Base-by-base conservation (phyloP, 805 yeast species). In the Candida vaughaniae region DNA sequence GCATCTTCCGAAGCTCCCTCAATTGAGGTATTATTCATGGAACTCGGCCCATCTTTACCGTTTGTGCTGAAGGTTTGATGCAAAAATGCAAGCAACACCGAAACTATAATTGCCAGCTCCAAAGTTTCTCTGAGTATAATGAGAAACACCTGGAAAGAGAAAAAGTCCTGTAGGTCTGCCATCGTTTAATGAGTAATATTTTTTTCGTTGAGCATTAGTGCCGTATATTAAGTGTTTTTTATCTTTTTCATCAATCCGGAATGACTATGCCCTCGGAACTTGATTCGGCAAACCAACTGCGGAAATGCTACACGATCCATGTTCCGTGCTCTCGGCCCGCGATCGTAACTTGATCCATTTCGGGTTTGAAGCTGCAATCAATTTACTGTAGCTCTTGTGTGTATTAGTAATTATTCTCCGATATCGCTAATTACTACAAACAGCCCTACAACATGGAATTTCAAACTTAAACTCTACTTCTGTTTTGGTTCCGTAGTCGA, bases 31-130 rank as follows among this genome's bases (percentile, higher is more conserved):
- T n/a, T n/a, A n/a, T n/a, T n/a, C n/a, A n/a, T n/a, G n/a, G n/a
- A n/a, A 14, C 27, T 14, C 10, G 32, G 17, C 4, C 23, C 33
- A 4, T 32, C 15, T 3, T 29, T 26, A 4, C 7, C 12, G 12
- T 7, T 12, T 10, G 7, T 28, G 31, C 7, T 16, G 31, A 58
- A 66, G 18, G 77, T 78, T 49, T 83, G 88, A 47, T 76, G 78
- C 30, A 84, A 68, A 52, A 84, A 82, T 1, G 88, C 78, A n/a
- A 84, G 62, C 14, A 84, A 62, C 18, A 84, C 88, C 1, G 90
- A 81, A 3, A 84, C 75, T 42, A 84, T 84, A 40, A 84, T 76
- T n/a, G 85, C 83, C 54, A 80, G 79, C 59, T 84, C 93, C 35
- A 84, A 54, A 0, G 90, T 80, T 53, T 84, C 93, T 49, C 93